A percentile compares a stretch with the other conserved stretches of the same genome.
Conservation (phyloP, 306 rosid genomes). For the Abrus pulchellus region DNA sequence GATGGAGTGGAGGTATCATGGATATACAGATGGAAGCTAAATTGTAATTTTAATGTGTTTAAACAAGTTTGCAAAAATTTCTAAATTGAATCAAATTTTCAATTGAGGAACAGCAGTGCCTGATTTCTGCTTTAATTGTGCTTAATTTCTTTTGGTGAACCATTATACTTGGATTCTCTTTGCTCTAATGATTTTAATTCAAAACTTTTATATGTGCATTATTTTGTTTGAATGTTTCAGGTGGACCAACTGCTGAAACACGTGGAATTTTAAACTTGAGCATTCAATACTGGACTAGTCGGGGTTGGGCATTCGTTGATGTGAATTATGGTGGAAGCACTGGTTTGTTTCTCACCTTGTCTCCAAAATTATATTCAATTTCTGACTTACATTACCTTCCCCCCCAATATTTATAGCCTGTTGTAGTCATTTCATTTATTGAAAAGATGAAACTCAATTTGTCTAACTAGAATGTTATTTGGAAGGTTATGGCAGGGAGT, state of each 20-base stretch:
- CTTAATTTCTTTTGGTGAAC: conserved; percentile 10
- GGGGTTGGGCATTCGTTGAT: conserved; percentile 92
- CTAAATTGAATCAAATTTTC: conserved; percentile 5
- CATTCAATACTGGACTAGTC: conserved; percentile 94
- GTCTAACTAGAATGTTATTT: conserved; percentile 37
- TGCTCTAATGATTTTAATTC: conserved; percentile 6
- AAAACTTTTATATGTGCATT: not conserved
- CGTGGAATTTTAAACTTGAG: conserved; percentile 76
- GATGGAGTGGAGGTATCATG: not conserved
- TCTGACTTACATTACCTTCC: conserved; percentile 4
- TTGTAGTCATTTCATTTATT: not conserved
- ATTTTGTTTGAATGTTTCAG: conserved; percentile 59
- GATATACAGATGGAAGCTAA: not conserved
- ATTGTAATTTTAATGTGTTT: conserved; percentile 24
- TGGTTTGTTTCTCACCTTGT: conserved; percentile 69
- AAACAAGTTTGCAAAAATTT: conserved; percentile 15
- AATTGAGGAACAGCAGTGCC: not conserved
- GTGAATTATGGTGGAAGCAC: conserved; percentile 99
- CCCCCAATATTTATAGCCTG: not conserved
- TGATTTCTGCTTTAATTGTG: conserved; percentile 21
- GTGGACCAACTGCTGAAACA: conserved; percentile 95
- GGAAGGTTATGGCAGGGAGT: conserved; percentile 94
- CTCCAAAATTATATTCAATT: not conserved
- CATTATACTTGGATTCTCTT: conserved; percentile 7
- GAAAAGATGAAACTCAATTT: conserved; percentile 1